Conservation (phyloP, 2,329 filamentous ascomycete genomes). For the Ascochyta viciae-villosae region DNA sequence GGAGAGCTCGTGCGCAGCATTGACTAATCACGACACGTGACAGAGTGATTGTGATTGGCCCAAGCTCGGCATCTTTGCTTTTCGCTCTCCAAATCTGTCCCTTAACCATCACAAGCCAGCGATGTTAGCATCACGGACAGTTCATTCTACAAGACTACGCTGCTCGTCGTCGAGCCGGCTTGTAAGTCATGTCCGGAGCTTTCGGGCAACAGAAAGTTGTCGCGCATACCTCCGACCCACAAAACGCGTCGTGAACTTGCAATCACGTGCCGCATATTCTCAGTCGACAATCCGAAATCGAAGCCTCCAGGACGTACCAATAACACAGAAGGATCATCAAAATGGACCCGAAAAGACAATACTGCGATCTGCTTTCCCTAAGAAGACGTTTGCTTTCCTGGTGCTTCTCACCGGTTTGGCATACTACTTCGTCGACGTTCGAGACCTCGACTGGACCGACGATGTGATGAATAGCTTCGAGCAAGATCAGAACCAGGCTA, state of each 20-base stretch:
- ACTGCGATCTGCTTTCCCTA: conserved; percentile 42
- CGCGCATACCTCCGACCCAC: conserved; percentile 1
- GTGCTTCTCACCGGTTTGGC: conserved; percentile 27
- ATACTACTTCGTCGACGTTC: conserved; percentile 36
- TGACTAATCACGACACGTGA: conserved; percentile 2
- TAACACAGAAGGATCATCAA: background rate
- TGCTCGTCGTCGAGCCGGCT: background rate
- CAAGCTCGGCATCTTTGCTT: background rate
- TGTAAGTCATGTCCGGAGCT: background rate
- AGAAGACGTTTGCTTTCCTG: conserved; percentile 39
- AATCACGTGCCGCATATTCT: conserved; percentile 9
- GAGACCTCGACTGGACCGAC: conserved; percentile 30
- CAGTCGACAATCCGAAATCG: background rate
- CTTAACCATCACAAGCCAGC: conserved; percentile 2
- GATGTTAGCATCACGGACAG: conserved; percentile 7
- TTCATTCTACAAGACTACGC: background rate
- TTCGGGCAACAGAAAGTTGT: background rate
- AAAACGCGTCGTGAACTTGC: conserved; percentile 11
- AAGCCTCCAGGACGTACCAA: too few relatives aligned
- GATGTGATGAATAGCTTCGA: conserved; percentile 26
- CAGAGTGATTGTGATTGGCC: conserved; percentile 5
- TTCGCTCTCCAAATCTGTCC: conserved; percentile 2
- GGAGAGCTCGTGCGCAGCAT: too few relatives aligned
- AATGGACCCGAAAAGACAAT: background rate
- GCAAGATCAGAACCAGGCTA: conserved; percentile 20